A percentile compares a stretch with the other conserved stretches of the same genome.
Evolutionary conservation across 2,329 filamentous ascomycete genomes (phyloP).

Genomic region (Dothistroma septosporum): DNA sequence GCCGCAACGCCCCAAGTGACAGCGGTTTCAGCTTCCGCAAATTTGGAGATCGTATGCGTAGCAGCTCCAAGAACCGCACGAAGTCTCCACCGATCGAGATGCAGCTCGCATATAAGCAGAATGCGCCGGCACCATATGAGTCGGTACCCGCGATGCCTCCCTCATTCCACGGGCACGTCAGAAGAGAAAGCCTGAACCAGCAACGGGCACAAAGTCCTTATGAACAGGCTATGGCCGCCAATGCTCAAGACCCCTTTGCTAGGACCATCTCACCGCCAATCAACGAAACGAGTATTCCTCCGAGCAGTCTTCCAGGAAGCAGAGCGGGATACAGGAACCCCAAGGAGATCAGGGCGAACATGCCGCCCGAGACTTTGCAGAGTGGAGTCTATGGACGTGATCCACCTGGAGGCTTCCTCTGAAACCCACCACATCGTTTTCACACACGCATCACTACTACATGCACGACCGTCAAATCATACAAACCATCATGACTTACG

Average conservation of each 20-base stretch:
- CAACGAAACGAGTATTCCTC: conserved; percentile 42
- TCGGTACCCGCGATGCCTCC: conserved; percentile 4
- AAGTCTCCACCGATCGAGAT: conserved; percentile 43
- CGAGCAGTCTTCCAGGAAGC: conserved; percentile 25
- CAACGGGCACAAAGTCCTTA: conserved; percentile 30
- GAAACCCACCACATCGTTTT: neutral
- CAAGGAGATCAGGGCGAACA: conserved; percentile 48
- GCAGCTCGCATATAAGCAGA: neutral
- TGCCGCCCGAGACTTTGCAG: conserved; percentile 46
- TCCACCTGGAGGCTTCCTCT: conserved; percentile 28
- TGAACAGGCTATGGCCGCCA: conserved; percentile 31
- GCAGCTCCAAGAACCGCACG: conserved; percentile 51
- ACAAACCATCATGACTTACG: neutral
- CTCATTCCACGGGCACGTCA: conserved; percentile 7
- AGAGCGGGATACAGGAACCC: conserved; percentile 37
- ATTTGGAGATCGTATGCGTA: conserved; percentile 57
- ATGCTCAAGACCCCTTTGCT: no score
- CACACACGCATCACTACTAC: neutral
- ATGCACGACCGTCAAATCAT: neutral
- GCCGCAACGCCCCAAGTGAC: conserved; percentile 52
- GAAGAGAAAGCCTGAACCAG: conserved; percentile 14
- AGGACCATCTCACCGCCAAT: neutral
- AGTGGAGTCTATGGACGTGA: conserved; percentile 37
- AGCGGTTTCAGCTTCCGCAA: conserved; percentile 55
- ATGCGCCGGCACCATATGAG: conserved; percentile 3